Base-by-base conservation (phyloP, 345 rosid species). In the Noccaea bulbosa region DNA sequence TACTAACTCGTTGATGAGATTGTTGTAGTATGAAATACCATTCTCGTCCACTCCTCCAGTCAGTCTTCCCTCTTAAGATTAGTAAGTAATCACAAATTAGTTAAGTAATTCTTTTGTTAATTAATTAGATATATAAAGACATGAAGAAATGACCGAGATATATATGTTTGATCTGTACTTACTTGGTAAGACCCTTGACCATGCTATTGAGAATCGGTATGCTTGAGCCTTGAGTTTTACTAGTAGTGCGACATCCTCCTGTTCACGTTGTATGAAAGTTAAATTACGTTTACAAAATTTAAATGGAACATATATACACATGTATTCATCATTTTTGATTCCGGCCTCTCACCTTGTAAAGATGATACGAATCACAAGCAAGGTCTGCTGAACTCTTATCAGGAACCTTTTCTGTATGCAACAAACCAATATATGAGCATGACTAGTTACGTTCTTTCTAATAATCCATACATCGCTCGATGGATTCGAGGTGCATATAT, bases 141-240 rank as follows among this genome's bases (percentile, higher is more conserved):
- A 27, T 27, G 30, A 33, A 33, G 35, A 33, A 33, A 33, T 2
- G 30, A 27, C 30, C 35, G 35, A 33, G 7, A 20, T 33, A 33
- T 33, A 5, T 33, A 6, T 5, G 35, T 33, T 12, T 14, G 8
- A 8, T 27, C 2, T 22, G 30, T 27, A 27, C 30, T 73, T 81
- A 83, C 89, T 55, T 33, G 87, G 85, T 15, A 81, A 49, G 20
- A 85, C 37, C 71, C 87, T 73, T 2, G 84, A 39, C 87, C 89
- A 66, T 6, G 70, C 70, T 49, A 65, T 65, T n/a, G 69, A 65
- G 69, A 65, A 3, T 22, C 69, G 58, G 69, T 65, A 65, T 49
- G 69, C 69, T 49, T 65, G 46, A 37, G 1, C 69, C 5, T 49
- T 65, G 58, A 49, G 6, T 37, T 8, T 37, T 22, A 49, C 50